A percentile compares a stretch with the other conserved stretches of the same genome.
Evolutionary conservation across 768 basidiomycete species (phyloP).

Genomic region (Trametes villosa): DNA sequence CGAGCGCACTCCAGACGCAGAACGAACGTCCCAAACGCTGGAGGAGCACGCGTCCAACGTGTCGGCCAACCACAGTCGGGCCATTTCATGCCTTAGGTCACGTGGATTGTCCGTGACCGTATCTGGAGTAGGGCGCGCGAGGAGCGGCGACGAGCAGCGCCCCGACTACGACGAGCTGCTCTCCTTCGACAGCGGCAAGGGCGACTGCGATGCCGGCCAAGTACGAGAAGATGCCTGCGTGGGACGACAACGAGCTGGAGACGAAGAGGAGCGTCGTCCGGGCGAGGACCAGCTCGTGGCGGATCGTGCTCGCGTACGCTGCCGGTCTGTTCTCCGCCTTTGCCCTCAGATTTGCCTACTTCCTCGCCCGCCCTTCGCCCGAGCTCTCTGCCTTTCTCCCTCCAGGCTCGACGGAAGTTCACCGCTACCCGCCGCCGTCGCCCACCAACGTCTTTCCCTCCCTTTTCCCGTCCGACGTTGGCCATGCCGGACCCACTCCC

Average conservation of each 20-base stretch:
- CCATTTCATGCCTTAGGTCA: too few relatives aligned
- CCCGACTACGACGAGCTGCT: too few relatives aligned
- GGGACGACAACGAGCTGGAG: neutral
- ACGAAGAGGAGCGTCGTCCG: neutral
- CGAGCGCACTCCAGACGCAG: too few relatives aligned
- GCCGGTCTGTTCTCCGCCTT: constrained; percentile 57
- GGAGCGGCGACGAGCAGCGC: too few relatives aligned
- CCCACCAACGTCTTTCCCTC: constrained; percentile 77
- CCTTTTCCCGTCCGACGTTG: constrained; percentile 76
- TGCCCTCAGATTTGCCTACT: constrained; percentile 44
- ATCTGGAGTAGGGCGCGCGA: too few relatives aligned
- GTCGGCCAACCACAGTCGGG: too few relatives aligned
- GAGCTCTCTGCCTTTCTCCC: constrained; percentile 23
- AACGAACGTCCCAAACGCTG: too few relatives aligned
- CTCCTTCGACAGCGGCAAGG: too few relatives aligned
- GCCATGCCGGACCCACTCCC: constrained; percentile 76
- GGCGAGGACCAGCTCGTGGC: neutral
- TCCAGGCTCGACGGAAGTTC: constrained; percentile 72
- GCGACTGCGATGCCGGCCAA: too few relatives aligned
- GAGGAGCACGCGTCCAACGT: too few relatives aligned
- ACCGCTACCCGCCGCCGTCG: constrained; percentile 71
- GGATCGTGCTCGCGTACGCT: constrained; percentile 27
- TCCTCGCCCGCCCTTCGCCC: neutral
- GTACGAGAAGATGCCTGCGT: neutral
- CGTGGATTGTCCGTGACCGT: too few relatives aligned